These are phyloP conservation scores for Pseudophaeomoniella oleicola DNA, from an alignment of 2,329 filamentous ascomycete species.

Conservation along the genomic window DNA sequence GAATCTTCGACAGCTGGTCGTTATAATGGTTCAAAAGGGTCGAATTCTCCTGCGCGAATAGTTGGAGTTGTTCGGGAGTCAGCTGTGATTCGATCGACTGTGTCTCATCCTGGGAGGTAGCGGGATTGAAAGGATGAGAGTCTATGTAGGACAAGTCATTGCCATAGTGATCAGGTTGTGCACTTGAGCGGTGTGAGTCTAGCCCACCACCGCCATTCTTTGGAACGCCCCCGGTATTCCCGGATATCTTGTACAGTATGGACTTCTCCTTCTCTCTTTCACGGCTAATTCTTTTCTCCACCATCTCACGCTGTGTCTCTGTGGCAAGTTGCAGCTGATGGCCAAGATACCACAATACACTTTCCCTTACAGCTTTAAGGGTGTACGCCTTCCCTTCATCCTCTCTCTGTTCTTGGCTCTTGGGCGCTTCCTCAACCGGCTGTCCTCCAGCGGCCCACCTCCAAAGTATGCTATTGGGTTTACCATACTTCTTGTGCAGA, in stretches of 20 bases:
- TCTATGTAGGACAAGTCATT: conserved; percentile 9
- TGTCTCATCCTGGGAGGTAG: conserved; percentile 7
- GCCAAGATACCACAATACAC: conserved; percentile 69
- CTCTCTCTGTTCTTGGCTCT: conserved; percentile 50
- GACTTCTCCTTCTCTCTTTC: conserved; percentile 85
- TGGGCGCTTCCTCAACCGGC: conserved; percentile 29
- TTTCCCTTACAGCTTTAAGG: conserved; percentile 59
- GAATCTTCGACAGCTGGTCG: conserved; percentile 84
- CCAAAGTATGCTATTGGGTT: conserved; percentile 42
- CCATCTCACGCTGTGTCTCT: conserved; percentile 74
- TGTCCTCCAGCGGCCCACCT: conserved; percentile 46
- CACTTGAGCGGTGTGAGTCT: conserved; percentile 1
- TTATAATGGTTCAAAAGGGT: conserved; percentile 89
- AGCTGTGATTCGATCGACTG: conserved; percentile 42
- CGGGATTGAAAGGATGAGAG: neutral
- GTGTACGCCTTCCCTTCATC: conserved; percentile 59
- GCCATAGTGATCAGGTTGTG: conserved; percentile 5
- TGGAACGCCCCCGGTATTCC: conserved; percentile 4
- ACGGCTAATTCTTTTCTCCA: conserved; percentile 71
- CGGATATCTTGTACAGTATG: conserved; percentile 56
- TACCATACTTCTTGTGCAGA: conserved; percentile 56
- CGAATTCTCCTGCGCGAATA: conserved; percentile 88
- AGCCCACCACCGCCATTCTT: conserved; percentile 5
- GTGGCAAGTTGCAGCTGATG: conserved; percentile 62
- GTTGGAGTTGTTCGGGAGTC: conserved; percentile 72